phyloP scores from a whole-genome alignment of 129 eudicot genomes.

The Pseudognaphalium luteoalbum region DNA sequence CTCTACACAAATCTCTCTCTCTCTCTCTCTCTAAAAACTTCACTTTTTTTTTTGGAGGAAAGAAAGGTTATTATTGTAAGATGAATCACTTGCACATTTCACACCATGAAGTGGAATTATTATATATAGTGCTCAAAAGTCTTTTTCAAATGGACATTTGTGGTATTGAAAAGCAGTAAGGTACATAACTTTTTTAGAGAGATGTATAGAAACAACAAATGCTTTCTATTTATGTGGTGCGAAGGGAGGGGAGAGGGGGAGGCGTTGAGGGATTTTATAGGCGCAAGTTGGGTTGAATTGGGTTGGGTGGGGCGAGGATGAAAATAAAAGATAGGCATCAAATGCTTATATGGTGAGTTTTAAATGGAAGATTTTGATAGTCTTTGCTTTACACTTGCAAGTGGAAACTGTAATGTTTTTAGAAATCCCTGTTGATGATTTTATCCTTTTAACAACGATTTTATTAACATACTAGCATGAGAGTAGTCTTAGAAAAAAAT shows the following conservation, averaged over 20 bases:
- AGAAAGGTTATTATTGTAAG: conserved; percentile 15
- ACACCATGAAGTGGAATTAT: conserved; percentile 14
- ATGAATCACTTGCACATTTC: conserved; percentile 20
- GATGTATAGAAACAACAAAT: conserved; percentile 5
- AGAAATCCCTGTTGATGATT: background rate
- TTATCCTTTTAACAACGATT: too few species aligned
- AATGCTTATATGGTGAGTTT: conserved; percentile 28
- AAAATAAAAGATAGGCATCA: conserved; percentile 27
- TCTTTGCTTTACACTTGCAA: background rate
- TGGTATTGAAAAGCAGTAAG: conserved; percentile 29
- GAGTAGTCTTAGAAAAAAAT: too few species aligned
- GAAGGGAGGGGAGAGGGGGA: conserved; percentile 6
- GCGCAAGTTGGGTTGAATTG: conserved; percentile 9
- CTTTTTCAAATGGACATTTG: conserved; percentile 27
- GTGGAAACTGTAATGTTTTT: background rate
- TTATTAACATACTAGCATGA: too few species aligned
- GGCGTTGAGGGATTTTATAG: conserved; percentile 12
- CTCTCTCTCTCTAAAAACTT: conserved; percentile 3
- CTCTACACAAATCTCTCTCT: conserved; percentile 19
- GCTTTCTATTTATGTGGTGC: conserved; percentile 30
- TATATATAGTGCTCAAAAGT: conserved; percentile 28
- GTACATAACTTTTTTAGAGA: conserved; percentile 21
- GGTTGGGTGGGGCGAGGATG: conserved; percentile 6
- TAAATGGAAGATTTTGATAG: background rate
- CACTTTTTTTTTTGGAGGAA: background rate